phyloP scores from a whole-genome alignment of 1,284 basidiomycete genomes.

The Volvariella volvacea region DNA sequence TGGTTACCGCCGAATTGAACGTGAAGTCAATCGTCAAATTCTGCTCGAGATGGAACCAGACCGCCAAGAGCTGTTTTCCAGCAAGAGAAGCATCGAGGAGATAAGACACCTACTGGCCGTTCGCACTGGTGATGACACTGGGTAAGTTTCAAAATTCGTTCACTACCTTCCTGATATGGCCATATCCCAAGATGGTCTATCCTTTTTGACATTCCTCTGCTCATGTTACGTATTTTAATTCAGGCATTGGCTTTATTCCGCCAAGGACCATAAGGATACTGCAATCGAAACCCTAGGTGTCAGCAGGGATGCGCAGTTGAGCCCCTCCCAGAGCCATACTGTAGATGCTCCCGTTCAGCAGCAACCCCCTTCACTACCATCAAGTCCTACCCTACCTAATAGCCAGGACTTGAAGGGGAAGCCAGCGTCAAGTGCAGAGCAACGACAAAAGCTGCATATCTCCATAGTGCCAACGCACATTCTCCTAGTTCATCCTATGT shows the following conservation, averaged over 20 bases:
- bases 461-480: conserved; percentile 31
- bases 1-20: conserved; percentile 14
- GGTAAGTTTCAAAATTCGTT: conserved; percentile 11
- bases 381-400: no score
- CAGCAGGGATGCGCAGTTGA: no score
- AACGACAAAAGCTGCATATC: conserved; percentile 27
- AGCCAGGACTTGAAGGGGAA: no score
- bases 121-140: conserved; percentile 12
- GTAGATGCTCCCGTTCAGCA: background rate
- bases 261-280: conserved; percentile 15
- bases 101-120: conserved; percentile 24
- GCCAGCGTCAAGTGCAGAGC: conserved; percentile 15
- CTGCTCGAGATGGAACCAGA: conserved; percentile 27
- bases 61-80: conserved; percentile 22
- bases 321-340: background rate
- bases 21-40: conserved; percentile 17
- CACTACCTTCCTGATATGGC: no score
- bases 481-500: conserved; percentile 20
- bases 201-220: background rate
- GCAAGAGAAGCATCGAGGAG: conserved; percentile 19
- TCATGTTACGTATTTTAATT: conserved; percentile 1
- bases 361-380: no score
- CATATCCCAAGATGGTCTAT: background rate
- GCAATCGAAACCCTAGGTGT: conserved; percentile 19
- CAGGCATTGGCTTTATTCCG: conserved; percentile 26